Evolutionary conservation across 2,329 filamentous ascomycete genomes (phyloP).

Genomic region (Talaromyces marneffei): DNA sequence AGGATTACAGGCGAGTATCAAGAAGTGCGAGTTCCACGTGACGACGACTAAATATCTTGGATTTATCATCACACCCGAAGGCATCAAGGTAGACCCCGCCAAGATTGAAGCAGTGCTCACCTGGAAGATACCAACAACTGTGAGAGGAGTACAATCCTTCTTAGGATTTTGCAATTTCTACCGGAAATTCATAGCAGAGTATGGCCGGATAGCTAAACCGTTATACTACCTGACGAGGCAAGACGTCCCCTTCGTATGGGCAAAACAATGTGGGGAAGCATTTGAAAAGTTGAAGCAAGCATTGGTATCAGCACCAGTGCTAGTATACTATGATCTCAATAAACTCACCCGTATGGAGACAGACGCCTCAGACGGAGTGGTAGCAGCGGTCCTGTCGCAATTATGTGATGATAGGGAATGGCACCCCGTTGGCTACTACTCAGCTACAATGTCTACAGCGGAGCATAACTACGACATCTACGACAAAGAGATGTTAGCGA

Average conservation of each 20-base stretch:
- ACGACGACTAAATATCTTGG: not conserved
- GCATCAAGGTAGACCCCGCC: not conserved
- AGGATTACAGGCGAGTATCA: not conserved
- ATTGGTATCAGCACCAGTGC: not conserved
- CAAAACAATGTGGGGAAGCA: not conserved
- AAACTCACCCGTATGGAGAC: not conserved
- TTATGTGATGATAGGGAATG: not conserved
- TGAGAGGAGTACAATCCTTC: constrained; percentile 8
- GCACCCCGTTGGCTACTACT: not conserved
- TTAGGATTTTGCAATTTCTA: constrained; percentile 20
- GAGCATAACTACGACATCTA: not conserved
- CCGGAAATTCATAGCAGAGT: constrained; percentile 14
- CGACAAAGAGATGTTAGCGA: not conserved
- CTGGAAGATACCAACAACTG: not conserved
- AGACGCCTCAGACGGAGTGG: not conserved
- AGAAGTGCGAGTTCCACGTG: constrained; percentile 5
- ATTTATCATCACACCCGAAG: not conserved
- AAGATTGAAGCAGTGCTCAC: not conserved
- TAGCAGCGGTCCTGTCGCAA: not conserved
- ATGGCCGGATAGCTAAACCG: not conserved
- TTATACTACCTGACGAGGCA: not conserved
- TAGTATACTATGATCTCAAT: not conserved
- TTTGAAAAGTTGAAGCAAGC: not conserved
- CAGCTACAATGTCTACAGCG: not conserved
- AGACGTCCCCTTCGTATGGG: not conserved